phyloP scores from a whole-genome alignment of 202 grass and related monocot species.

The Brachypodium distachyon region DNA sequence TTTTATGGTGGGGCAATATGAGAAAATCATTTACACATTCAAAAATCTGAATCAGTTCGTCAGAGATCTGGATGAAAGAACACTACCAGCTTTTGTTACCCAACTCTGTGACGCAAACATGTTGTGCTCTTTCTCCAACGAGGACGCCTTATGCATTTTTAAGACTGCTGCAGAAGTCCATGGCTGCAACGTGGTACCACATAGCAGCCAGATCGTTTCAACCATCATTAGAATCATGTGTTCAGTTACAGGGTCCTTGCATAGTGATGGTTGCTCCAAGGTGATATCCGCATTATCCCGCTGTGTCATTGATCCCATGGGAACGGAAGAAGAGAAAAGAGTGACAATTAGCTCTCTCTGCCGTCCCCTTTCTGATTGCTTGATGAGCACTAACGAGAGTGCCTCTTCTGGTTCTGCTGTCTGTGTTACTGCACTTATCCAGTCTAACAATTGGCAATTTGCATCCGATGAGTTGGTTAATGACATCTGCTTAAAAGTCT shows the following conservation, averaged over 20 bases:
- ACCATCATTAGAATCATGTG: constrained; percentile 30
- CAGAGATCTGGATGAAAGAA: too few species aligned
- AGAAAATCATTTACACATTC: too few species aligned
- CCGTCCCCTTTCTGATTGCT: constrained; percentile 46
- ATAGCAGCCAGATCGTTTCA: constrained; percentile 27
- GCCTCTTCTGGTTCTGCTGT: constrained; percentile 46
- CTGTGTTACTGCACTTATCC: constrained; percentile 46
- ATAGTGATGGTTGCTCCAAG: constrained; percentile 23
- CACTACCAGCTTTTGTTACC: not conserved
- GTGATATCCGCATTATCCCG: constrained; percentile 33
- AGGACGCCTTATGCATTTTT: constrained; percentile 39
- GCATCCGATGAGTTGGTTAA: constrained; percentile 46
- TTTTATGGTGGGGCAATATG: not conserved
- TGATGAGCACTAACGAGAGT: constrained; percentile 47
- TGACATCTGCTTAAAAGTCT: constrained; percentile 61
- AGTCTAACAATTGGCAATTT: constrained; percentile 54
- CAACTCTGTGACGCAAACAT: not conserved
- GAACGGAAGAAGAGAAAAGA: constrained; percentile 35
- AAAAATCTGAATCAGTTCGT: too few species aligned
- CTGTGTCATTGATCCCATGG: constrained; percentile 39
- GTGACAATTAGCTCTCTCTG: constrained; percentile 33
- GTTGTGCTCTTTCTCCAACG: not conserved
- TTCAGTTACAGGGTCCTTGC: constrained; percentile 8
- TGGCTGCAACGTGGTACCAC: constrained; percentile 26
- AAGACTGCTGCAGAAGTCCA: constrained; percentile 39